phyloP scores from a whole-genome alignment of 169 alveolate species.

The Eimeria necatrix region DNA sequence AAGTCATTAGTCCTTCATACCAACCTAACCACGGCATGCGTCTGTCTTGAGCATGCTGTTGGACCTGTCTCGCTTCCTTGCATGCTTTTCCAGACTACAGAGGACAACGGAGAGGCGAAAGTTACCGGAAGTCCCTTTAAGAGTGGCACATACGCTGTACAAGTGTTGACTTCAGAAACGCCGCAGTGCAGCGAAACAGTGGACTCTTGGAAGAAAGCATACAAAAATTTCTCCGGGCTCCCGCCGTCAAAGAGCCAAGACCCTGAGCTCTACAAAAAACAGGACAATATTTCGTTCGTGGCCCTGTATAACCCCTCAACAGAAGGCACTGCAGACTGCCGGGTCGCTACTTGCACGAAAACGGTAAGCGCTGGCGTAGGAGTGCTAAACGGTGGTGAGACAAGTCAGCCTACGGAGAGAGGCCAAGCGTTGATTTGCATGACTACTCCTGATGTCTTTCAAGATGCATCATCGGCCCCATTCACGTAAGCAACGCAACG shows the following conservation, averaged over 20 bases:
- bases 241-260: conserved; percentile 1
- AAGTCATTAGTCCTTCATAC: too few species aligned
- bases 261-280: not conserved
- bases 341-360: not conserved
- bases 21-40: too few species aligned
- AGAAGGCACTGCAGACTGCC: not conserved
- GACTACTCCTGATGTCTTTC: conserved; percentile 41
- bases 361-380: not conserved
- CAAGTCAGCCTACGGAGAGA: too few species aligned
- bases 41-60: too few species aligned
- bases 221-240: not conserved
- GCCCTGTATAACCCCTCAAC: not conserved
- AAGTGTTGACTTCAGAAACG: not conserved
- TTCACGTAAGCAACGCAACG: not conserved
- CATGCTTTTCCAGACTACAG: too few species aligned
- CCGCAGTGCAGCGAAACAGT: conserved; percentile 18
- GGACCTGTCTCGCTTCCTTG: too few species aligned
- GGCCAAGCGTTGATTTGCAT: conserved; percentile 5
- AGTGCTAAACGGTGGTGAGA: too few species aligned
- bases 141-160: too few species aligned
- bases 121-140: too few species aligned
- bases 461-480: not conserved
- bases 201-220: not conserved
- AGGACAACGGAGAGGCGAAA: too few species aligned
- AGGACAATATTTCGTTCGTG: conserved; percentile 12